Percentiles rank a stretch among this genome's conserved stretches.
phyloP scores from a whole-genome alignment of 2,329 filamentous ascomycete genomes.

The Ilyonectria robusta region DNA sequence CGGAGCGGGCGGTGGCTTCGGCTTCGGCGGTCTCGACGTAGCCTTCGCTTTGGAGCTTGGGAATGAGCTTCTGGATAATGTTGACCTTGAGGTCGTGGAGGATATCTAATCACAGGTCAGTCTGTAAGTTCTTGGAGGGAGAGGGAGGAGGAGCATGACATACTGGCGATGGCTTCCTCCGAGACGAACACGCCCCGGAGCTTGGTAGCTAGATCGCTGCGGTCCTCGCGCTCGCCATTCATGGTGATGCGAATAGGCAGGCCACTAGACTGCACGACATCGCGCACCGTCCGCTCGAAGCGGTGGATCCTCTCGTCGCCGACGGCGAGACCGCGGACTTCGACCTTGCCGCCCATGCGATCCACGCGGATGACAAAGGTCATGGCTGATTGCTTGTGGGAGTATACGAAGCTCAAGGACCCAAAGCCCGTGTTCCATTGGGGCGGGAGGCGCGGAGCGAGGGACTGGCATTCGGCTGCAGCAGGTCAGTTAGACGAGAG shows the following conservation, averaged over 20 bases:
- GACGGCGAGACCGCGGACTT: constrained; percentile 83
- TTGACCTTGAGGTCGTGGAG: constrained; percentile 80
- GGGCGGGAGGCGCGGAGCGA: constrained; percentile 75
- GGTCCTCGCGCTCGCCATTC: constrained; percentile 62
- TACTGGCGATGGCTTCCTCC: constrained; percentile 71
- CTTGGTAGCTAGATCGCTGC: constrained; percentile 62
- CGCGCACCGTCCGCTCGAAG: constrained; percentile 79
- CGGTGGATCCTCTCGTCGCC: constrained; percentile 86
- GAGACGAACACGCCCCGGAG: constrained; percentile 81
- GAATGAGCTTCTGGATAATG: constrained; percentile 88
- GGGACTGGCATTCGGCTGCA: constrained; percentile 63
- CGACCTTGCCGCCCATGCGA: constrained; percentile 85
- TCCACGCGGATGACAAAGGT: constrained; percentile 86
- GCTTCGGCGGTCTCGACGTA: constrained; percentile 76
- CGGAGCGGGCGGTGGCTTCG: constrained; percentile 58
- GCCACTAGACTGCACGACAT: constrained; percentile 76
- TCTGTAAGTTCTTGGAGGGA: background rate
- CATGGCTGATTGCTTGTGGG: constrained; percentile 87
- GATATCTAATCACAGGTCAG: constrained; percentile 64
- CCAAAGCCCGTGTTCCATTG: constrained; percentile 85
- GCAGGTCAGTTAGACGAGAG: constrained; percentile 24
- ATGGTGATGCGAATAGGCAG: constrained; percentile 71
- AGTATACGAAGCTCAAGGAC: constrained; percentile 87
- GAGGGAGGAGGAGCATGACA: constrained; percentile 13
- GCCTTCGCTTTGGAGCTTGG: constrained; percentile 81